Percentiles rank a stretch among this genome's conserved stretches.
These are phyloP conservation scores for Piedraia hortae DNA, from an alignment of 2,329 filamentous ascomycete species.

Conservation along the genomic window DNA sequence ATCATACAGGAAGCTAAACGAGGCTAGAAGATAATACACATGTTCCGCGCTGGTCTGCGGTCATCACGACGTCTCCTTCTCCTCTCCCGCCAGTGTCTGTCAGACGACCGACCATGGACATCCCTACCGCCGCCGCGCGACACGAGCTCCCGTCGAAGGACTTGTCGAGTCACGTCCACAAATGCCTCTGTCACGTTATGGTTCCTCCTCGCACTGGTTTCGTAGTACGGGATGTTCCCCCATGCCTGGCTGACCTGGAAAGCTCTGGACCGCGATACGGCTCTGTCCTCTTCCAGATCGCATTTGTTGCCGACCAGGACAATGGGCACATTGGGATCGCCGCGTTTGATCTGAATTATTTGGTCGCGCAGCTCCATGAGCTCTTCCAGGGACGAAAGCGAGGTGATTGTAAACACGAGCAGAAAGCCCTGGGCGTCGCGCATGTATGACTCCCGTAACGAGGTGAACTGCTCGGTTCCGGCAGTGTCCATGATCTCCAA, in stretches of 20 bases:
- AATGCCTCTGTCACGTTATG: conserved; percentile 85
- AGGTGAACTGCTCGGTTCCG: conserved; percentile 64
- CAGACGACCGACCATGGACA: too few species aligned
- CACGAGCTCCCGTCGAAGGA: conserved; percentile 11
- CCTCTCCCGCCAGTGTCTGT: too few species aligned
- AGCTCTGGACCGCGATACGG: conserved; percentile 48
- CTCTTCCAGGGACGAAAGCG: conserved; percentile 55
- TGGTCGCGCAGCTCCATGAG: conserved; percentile 60
- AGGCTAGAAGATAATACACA: too few species aligned
- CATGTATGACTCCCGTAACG: conserved; percentile 51
- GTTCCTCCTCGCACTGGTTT: conserved; percentile 55
- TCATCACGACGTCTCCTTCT: too few species aligned
- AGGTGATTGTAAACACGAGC: conserved; percentile 77
- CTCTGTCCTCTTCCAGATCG: conserved; percentile 63
- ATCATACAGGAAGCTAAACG: too few species aligned
- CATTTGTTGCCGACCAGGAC: conserved; percentile 85
- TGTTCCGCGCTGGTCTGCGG: too few species aligned
- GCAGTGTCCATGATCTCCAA: conserved; percentile 81
- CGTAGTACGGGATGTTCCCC: conserved; percentile 71
- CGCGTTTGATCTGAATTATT: conserved; percentile 74
- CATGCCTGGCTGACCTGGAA: conserved; percentile 69
- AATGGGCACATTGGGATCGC: conserved; percentile 35
- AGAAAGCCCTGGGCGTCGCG: conserved; percentile 80
- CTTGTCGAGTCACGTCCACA: conserved; percentile 15
- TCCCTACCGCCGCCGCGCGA: too few species aligned